These are phyloP conservation scores for Fusarium sarcochroum DNA, from an alignment of 2,329 filamentous ascomycete genomes.

Conservation along the genomic window DNA sequence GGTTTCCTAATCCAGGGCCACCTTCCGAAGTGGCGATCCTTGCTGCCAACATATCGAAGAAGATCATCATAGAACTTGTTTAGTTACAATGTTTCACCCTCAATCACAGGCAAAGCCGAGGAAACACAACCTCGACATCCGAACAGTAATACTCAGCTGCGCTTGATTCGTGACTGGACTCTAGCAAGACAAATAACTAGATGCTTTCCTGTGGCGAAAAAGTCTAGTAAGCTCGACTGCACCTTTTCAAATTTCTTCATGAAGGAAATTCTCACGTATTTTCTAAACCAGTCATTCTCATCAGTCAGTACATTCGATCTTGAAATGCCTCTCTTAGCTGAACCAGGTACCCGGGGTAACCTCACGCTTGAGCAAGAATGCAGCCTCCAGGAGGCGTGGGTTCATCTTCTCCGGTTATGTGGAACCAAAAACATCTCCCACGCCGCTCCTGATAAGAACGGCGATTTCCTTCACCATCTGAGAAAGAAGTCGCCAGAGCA, in stretches of 20 bases:
- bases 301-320: slow-evolving; percentile 22
- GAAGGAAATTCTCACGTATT: slow-evolving; percentile 2
- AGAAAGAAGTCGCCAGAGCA: slow-evolving; percentile 27
- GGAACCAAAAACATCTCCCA: slow-evolving; percentile 14
- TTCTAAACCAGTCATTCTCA: neutral
- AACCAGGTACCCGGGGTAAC: slow-evolving; percentile 37
- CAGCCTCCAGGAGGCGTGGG: slow-evolving; percentile 39
- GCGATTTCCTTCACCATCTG: slow-evolving; percentile 10
- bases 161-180: neutral
- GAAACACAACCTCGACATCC: neutral
- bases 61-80: slow-evolving; percentile 4
- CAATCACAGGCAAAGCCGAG: slow-evolving; percentile 1
- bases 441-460: slow-evolving; percentile 2
- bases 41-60: neutral
- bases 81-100: neutral
- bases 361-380: slow-evolving; percentile 33
- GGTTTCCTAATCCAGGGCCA: slow-evolving; percentile 32
- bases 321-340: slow-evolving; percentile 25
- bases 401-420: slow-evolving; percentile 34
- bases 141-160: neutral
- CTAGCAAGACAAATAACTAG: slow-evolving; percentile 14
- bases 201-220: neutral
- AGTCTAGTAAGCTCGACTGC: too few species aligned
- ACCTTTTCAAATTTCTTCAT: slow-evolving; percentile 1
- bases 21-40: slow-evolving; percentile 33